A percentile compares a stretch with the other conserved stretches of the same genome.
Evolutionary conservation across 2,329 filamentous ascomycete genomes (phyloP).

Genomic region (Nemania abortiva): DNA sequence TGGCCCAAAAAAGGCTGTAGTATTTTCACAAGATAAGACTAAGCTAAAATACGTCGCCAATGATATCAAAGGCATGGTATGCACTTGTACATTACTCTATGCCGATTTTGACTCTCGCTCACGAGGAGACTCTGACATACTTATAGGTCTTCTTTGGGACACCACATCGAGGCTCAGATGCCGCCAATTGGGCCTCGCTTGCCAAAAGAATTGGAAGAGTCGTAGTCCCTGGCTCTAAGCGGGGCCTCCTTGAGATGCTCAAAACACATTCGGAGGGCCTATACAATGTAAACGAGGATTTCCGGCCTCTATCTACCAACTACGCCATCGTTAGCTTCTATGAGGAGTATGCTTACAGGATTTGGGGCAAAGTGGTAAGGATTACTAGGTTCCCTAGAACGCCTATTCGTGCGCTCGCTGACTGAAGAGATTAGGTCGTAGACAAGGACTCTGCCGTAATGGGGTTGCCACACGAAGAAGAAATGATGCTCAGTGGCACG

Average conservation of each 20-base stretch:
- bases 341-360: constrained; percentile 12
- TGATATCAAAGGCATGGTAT: constrained; percentile 19
- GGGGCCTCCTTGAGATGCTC: not conserved
- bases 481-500: constrained; percentile 25
- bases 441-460: constrained; percentile 24
- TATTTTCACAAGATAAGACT: not conserved
- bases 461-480: constrained; percentile 19
- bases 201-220: not conserved
- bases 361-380: constrained; percentile 21
- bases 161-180: constrained; percentile 22
- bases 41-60: not conserved
- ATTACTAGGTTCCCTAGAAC: not conserved
- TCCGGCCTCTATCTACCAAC: not conserved
- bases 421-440: constrained; percentile 13
- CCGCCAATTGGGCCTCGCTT: not conserved
- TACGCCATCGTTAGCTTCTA: constrained; percentile 24
- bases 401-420: not conserved
- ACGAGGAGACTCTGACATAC: not conserved
- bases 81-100: not conserved
- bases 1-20: constrained; percentile 11
- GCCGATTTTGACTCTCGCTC: not conserved
- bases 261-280: constrained; percentile 4
- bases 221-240: not conserved
- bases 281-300: constrained; percentile 18
- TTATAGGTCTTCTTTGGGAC: constrained; percentile 25